Base-by-base conservation (phyloP, 2,329 filamentous ascomycete species). In the Penicillium janthinellum region DNA sequence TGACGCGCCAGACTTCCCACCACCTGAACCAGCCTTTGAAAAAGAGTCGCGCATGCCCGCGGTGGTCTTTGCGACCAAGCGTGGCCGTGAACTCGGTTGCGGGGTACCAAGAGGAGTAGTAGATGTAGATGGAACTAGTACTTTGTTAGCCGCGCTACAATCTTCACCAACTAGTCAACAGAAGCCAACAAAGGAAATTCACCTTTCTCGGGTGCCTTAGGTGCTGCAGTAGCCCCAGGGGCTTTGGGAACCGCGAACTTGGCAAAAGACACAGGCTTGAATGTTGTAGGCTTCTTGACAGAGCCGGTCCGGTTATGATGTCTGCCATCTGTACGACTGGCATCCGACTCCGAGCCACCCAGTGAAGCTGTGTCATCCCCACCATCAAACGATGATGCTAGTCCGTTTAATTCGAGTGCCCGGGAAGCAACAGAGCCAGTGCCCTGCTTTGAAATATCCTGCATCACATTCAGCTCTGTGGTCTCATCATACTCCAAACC, bases 241-340 rank as follows among this genome's bases (percentile, higher is more conserved):
- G 86, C 82, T 72, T 89, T 89, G 50, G 85, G 84, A 57, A 88
- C 79, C 60, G 87, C 86, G 71, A 84, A 87, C 74, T 88, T 89
- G 39, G 86, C 86, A 58, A 88, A 86, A 14, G 85, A 88, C 38
- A 89, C 84, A 31, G 86, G 85, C 73, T 88, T 88, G 76, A 88
- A 88, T 3, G 83, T 80, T 5, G 83, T 75, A 31, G 85, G 83
- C 70, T 87, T 86, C 78, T 88, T 88, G 45, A 83, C 77, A 14
- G 86, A 79, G 47, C 75, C 73, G 22, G 82, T 81, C 45, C 84
- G 75, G 51, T 72, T 70, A 53, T 75, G 72, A 74, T 74, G 78
- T 66, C 73, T 82, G 70, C 69, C 78, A 69, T 77, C 84, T 55
- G 81, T 81, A 62, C 81, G 81, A 73, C 84, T 87, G 58, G 83